Conservation (phyloP, 176 grass and related monocot species). For the Oryza brachyantha region DNA sequence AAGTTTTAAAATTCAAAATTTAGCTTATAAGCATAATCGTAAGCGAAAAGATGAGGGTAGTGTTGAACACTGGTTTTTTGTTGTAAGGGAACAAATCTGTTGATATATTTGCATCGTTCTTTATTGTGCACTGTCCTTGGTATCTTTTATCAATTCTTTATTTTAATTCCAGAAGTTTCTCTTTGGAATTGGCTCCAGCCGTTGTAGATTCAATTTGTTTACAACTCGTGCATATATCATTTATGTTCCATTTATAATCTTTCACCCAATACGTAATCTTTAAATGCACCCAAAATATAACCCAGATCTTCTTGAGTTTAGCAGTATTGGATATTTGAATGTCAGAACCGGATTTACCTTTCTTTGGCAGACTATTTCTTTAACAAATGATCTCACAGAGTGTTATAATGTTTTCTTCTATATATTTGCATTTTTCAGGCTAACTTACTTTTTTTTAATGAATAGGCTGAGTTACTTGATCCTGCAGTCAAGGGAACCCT, state of each 20-base stretch:
- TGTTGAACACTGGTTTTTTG: too few species aligned
- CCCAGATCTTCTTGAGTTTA: neutral
- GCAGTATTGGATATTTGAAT: neutral
- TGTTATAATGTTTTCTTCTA: neutral
- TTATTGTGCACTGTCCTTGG: too few species aligned
- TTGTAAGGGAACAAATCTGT: too few species aligned
- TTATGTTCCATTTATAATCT: neutral
- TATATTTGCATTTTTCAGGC: conserved; percentile 21
- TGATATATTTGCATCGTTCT: too few species aligned
- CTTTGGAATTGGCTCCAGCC: neutral
- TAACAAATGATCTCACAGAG: neutral
- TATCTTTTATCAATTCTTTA: too few species aligned
- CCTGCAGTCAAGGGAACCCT: conserved; percentile 55
- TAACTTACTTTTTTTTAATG: conserved; percentile 30
- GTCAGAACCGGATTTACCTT: neutral
- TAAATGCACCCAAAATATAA: neutral
- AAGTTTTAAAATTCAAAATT: too few species aligned
- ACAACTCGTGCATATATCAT: neutral
- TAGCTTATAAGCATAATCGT: too few species aligned
- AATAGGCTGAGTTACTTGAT: conserved; percentile 55
- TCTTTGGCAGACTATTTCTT: neutral
- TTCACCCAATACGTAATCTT: neutral
- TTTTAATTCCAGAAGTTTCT: neutral
- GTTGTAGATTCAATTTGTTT: neutral
- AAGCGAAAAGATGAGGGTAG: too few species aligned